Percentiles rank a stretch among this genome's conserved stretches.
Evolutionary conservation across 176 grass and related monocot species (phyloP).

Genomic region (Pontederia paniculata): DNA sequence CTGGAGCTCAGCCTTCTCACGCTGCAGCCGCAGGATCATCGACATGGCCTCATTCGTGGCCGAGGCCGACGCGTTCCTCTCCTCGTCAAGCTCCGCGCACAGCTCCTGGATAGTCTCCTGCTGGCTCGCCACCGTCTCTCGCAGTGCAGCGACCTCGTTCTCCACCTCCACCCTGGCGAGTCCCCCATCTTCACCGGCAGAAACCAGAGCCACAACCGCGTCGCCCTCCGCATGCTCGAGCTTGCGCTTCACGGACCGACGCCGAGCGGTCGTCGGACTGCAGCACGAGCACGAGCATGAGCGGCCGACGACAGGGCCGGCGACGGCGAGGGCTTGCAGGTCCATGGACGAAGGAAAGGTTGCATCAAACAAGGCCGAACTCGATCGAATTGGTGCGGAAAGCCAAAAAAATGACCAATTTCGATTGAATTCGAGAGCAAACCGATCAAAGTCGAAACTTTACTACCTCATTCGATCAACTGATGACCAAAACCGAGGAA

Average conservation of each 20-base stretch:
- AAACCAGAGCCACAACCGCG: not conserved
- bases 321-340: not conserved
- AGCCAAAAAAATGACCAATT: no score
- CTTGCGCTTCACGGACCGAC: conserved; percentile 77
- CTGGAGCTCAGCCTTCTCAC: conserved; percentile 79
- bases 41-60: conserved; percentile 94
- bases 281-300: conserved; percentile 31
- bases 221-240: conserved; percentile 17
- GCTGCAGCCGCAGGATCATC: conserved; percentile 92
- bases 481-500: no score
- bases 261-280: conserved; percentile 40
- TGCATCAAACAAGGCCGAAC: no score
- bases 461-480: no score
- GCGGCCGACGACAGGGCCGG: not conserved
- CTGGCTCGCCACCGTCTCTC: conserved; percentile 41
- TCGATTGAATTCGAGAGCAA: no score
- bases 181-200: not conserved
- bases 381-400: no score
- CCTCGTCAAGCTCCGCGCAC: conserved; percentile 66
- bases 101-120: conserved; percentile 49
- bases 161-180: conserved; percentile 44
- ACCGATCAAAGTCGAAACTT: no score
- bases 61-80: conserved; percentile 64
- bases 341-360: conserved; percentile 9
- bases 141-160: conserved; percentile 41